Evolutionary conservation across 139 green algal species (phyloP).

Genomic region (Chlorella vulgaris): DNA sequence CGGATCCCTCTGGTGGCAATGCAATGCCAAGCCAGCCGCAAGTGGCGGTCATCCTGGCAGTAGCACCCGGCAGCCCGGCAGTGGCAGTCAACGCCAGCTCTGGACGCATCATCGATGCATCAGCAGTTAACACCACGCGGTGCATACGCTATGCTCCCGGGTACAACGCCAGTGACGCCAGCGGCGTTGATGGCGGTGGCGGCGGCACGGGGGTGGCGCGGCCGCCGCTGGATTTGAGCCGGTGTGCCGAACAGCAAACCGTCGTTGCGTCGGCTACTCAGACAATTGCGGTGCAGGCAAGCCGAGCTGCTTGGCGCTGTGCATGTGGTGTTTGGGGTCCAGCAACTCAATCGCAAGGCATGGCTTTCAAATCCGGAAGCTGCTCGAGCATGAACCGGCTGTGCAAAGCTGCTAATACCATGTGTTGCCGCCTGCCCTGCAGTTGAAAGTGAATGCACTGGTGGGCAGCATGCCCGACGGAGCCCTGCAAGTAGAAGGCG

Average conservation of each 20-base stretch:
- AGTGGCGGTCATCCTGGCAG: slow-evolving; percentile 1
- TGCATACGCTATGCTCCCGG: slow-evolving; percentile 17
- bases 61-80: background rate
- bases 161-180: background rate
- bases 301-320: no score
- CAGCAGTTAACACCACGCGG: slow-evolving; percentile 13
- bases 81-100: background rate
- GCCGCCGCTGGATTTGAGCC: slow-evolving; percentile 2
- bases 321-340: background rate
- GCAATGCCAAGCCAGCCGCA: background rate
- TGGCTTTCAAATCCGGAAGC: no score
- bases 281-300: slow-evolving; percentile 1
- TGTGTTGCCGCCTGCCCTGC: no score
- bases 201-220: background rate
- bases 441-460: slow-evolving; percentile 11
- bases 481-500: background rate
- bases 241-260: background rate
- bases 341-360: no score
- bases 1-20: no score
- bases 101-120: background rate
- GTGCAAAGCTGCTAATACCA: no score
- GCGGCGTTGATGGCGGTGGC: background rate
- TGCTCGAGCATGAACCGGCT: no score
- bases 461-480: background rate
- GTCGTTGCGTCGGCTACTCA: background rate